Conservation (phyloP, 805 yeast genomes). For the Scheffersomyces lignosus region DNA sequence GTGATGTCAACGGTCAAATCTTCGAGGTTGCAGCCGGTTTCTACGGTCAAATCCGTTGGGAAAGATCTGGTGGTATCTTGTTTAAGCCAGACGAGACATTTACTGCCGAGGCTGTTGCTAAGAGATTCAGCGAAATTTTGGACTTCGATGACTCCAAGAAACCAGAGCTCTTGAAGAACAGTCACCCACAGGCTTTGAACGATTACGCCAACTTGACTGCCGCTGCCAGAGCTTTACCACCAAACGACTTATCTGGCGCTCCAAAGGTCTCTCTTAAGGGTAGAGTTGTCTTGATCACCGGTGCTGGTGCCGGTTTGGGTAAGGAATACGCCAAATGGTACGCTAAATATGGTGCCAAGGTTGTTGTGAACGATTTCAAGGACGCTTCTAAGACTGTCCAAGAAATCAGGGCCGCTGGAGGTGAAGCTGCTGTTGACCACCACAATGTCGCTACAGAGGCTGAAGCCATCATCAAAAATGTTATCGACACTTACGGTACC, state of each 20-base stretch:
- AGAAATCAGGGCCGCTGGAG: constrained; percentile 72
- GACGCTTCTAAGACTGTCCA: constrained; percentile 73
- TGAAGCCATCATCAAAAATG: constrained; percentile 72
- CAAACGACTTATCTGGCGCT: constrained; percentile 46
- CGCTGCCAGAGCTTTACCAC: constrained; percentile 49
- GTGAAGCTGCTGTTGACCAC: constrained; percentile 77
- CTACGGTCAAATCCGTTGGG: constrained; percentile 91
- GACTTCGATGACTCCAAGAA: constrained; percentile 61
- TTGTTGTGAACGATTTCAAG: constrained; percentile 86
- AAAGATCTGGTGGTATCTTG: constrained; percentile 82
- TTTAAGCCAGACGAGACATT: constrained; percentile 76
- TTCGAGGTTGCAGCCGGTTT: constrained; percentile 95
- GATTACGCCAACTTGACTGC: constrained; percentile 66
- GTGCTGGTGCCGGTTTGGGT: constrained; percentile 95
- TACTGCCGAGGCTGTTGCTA: constrained; percentile 82
- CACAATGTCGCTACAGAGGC: constrained; percentile 81
- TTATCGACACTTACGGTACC: constrained; percentile 72
- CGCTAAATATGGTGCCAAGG: constrained; percentile 92
- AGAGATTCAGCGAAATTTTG: constrained; percentile 60
- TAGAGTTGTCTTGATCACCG: constrained; percentile 89
- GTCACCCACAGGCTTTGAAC: constrained; percentile 71
- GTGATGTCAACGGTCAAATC: constrained; percentile 66
- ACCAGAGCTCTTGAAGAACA: constrained; percentile 48
- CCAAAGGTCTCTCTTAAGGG: constrained; percentile 61
- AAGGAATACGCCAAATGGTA: constrained; percentile 81